phyloP scores from a whole-genome alignment of 2,329 filamentous ascomycete species.

The Talaromyces islandicus region DNA sequence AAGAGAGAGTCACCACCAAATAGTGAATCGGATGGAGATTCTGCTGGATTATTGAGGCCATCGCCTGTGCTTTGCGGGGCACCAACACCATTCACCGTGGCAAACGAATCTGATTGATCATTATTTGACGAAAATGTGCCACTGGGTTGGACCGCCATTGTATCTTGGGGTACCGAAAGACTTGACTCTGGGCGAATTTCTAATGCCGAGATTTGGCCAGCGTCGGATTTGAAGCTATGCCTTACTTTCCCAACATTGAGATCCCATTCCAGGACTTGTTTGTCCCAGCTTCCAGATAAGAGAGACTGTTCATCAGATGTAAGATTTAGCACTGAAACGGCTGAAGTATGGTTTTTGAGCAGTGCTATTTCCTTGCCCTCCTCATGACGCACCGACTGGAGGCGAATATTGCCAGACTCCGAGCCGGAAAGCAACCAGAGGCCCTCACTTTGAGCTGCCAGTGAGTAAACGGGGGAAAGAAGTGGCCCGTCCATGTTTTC shows the following conservation, averaged over 20 bases:
- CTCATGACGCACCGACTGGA: slow-evolving; percentile 89
- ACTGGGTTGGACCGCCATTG: slow-evolving; percentile 49
- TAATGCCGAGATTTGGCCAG: slow-evolving; percentile 79
- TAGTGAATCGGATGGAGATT: slow-evolving; percentile 69
- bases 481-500: slow-evolving; percentile 79
- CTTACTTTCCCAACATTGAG: slow-evolving; percentile 75
- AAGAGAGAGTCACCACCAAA: slow-evolving; percentile 87
- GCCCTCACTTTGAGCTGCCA: slow-evolving; percentile 83
- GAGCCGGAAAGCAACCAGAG: slow-evolving; percentile 88
- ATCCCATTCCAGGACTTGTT: slow-evolving; percentile 90
- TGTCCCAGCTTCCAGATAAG: slow-evolving; percentile 94
- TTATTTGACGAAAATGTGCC: slow-evolving; percentile 77
- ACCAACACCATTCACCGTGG: slow-evolving; percentile 34
- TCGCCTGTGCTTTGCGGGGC: slow-evolving; percentile 27
- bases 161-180: slow-evolving; percentile 68
- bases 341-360: slow-evolving; percentile 78
- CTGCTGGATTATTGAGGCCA: slow-evolving; percentile 52
- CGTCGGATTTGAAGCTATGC: slow-evolving; percentile 69
- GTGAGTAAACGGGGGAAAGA: slow-evolving; percentile 87
- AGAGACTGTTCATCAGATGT: slow-evolving; percentile 80
- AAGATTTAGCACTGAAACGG: slow-evolving; percentile 79
- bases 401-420: slow-evolving; percentile 85
- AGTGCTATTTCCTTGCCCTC: slow-evolving; percentile 85
- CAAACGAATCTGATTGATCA: slow-evolving; percentile 48
- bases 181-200: slow-evolving; percentile 75